phyloP scores from a whole-genome alignment of 2,329 filamentous ascomycete genomes.

The Simplicillium sp. region DNA sequence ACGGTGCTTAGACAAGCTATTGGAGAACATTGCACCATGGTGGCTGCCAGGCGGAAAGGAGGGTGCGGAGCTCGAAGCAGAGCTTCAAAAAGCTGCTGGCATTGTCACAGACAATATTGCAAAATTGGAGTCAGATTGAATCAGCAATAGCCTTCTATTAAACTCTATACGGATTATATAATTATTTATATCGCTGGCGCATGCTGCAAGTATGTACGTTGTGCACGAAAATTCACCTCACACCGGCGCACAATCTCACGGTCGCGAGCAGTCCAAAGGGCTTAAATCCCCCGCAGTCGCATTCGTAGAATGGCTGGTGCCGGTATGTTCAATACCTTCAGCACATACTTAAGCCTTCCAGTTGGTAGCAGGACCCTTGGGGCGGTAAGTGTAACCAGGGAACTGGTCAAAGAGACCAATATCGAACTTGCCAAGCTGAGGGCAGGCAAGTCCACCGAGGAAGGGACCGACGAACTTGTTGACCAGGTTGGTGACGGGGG shows the following conservation, averaged over 20 bases:
- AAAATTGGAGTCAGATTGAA: background rate
- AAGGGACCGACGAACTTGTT: background rate
- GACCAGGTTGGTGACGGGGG: background rate
- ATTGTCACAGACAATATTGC: background rate
- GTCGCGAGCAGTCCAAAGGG: too few species aligned
- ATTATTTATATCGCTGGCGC: too few species aligned
- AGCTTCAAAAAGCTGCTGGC: background rate
- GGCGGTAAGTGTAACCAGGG: constrained; percentile 1
- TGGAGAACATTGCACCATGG: constrained; percentile 7
- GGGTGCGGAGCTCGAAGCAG: background rate
- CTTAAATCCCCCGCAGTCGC: too few species aligned
- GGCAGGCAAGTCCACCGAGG: background rate
- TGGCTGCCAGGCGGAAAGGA: constrained; percentile 4
- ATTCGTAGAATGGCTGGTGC: too few species aligned
- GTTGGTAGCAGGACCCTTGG: too few species aligned
- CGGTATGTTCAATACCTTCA: too few species aligned
- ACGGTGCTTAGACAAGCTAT: constrained; percentile 2
- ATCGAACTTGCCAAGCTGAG: background rate
- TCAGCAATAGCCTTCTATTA: too few species aligned
- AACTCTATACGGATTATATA: too few species aligned
- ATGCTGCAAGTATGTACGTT: too few species aligned
- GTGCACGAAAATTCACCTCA: too few species aligned
- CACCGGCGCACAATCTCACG: too few species aligned
- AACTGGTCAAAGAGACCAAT: background rate
- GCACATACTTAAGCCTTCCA: too few species aligned